Conservation (phyloP, 768 basidiomycete genomes). For the Mrakia blollopis region DNA sequence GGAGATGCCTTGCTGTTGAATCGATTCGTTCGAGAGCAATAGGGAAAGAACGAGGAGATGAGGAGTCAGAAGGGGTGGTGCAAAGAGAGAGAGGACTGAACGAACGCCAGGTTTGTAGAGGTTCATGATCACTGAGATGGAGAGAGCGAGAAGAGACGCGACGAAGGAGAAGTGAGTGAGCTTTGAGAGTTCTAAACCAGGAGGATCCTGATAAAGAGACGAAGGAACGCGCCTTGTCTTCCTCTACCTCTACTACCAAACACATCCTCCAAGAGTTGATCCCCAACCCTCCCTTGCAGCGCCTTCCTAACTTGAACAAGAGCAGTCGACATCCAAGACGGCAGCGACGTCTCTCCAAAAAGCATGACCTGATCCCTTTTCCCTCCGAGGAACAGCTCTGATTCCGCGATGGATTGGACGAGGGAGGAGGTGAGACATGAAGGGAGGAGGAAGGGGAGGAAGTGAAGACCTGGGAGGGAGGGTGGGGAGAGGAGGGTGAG, state of each 20-base stretch:
- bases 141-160: background rate
- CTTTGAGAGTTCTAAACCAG: too few species aligned
- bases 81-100: background rate
- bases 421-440: conserved; percentile 10
- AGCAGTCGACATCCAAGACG: background rate
- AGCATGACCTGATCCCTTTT: conserved; percentile 30
- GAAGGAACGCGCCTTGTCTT: conserved; percentile 20
- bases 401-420: conserved; percentile 1
- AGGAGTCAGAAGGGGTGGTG: conserved; percentile 33
- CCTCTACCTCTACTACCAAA: background rate
- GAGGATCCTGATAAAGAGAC: too few species aligned
- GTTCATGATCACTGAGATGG: conserved; percentile 65
- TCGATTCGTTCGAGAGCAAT: too few species aligned
- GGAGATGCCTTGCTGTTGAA: conserved; percentile 61
- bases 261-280: background rate
- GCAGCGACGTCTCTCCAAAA: conserved; percentile 13
- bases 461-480: conserved; percentile 16
- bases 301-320: background rate
- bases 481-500: conserved; percentile 14
- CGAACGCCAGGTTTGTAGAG: conserved; percentile 69
- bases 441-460: conserved; percentile 20
- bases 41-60: too few species aligned
- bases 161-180: background rate
- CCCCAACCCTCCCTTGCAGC: background rate
- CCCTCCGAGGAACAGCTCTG: conserved; percentile 22